Conservation (phyloP, 2,329 filamentous ascomycete genomes). For the Nothophaeocryptopus gaeumannii region DNA sequence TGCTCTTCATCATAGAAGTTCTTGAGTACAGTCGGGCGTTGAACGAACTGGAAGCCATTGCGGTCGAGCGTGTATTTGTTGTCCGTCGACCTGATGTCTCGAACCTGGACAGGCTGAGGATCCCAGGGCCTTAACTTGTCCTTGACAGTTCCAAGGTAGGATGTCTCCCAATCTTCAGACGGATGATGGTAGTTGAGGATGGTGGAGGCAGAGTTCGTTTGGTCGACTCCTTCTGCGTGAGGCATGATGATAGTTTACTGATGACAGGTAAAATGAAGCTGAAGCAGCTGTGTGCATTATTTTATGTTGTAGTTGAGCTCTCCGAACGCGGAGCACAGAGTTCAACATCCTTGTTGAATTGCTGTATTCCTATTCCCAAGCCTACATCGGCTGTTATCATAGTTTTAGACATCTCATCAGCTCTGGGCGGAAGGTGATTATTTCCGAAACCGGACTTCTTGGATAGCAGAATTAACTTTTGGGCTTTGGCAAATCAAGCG, state of each 20-base stretch:
- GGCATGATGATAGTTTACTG: not conserved
- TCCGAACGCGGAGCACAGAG: too few relatives aligned
- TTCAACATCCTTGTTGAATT: too few relatives aligned
- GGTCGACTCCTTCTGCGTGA: not conserved
- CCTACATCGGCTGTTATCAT: too few relatives aligned
- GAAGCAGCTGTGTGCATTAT: too few relatives aligned
- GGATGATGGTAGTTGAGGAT: not conserved
- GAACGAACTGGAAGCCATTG: constrained; percentile 13
- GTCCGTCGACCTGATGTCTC: constrained; percentile 3
- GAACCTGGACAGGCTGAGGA: not conserved
- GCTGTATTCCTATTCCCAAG: too few relatives aligned
- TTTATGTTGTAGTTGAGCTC: too few relatives aligned
- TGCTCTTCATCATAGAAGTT: constrained; percentile 3
- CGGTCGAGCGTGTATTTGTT: constrained; percentile 5
- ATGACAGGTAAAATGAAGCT: not conserved
- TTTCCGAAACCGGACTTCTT: too few relatives aligned
- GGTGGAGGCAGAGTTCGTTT: not conserved
- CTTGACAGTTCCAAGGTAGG: not conserved
- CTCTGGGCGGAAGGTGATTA: too few relatives aligned
- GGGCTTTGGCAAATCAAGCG: too few relatives aligned
- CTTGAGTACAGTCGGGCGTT: not conserved
- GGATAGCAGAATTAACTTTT: too few relatives aligned
- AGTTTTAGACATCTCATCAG: too few relatives aligned
- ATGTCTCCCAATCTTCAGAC: not conserved
- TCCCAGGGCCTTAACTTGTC: not conserved